Evolutionary conservation across 768 basidiomycete species (phyloP).

Genomic region (Boletus eberwhitei): DNA sequence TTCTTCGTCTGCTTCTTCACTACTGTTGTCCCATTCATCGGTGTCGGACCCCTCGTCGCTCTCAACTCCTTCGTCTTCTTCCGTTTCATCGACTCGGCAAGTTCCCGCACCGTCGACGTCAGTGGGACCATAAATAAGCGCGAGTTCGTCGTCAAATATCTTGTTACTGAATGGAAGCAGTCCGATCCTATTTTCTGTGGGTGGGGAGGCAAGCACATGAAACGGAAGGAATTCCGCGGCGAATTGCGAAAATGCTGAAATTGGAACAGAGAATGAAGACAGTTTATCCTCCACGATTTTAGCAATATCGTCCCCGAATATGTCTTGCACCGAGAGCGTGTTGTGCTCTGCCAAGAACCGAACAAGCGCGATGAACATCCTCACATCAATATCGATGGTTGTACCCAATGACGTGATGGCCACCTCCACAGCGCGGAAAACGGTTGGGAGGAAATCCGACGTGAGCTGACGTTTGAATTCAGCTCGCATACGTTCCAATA

Average conservation of each 20-base stretch:
- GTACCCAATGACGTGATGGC: slow-evolving; percentile 19
- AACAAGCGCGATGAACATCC: slow-evolving; percentile 47
- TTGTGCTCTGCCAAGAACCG: slow-evolving; percentile 31
- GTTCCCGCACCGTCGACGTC: neutral
- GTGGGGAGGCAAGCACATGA: neutral
- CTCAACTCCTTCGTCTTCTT: slow-evolving; percentile 19
- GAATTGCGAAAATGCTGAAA: slow-evolving; percentile 21
- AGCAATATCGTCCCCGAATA: slow-evolving; percentile 31
- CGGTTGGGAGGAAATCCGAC: slow-evolving; percentile 38
- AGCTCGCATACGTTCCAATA: slow-evolving; percentile 23
- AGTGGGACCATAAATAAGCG: slow-evolving; percentile 27
- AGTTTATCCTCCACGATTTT: slow-evolving; percentile 24
- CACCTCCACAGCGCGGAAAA: slow-evolving; percentile 34
- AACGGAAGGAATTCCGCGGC: slow-evolving; percentile 18
- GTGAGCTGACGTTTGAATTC: slow-evolving; percentile 33
- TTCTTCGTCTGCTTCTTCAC: slow-evolving; percentile 14
- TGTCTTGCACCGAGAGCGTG: slow-evolving; percentile 16
- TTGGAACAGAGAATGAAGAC: slow-evolving; percentile 13
- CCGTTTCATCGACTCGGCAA: neutral
- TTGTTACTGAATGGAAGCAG: slow-evolving; percentile 42
- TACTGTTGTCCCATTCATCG: slow-evolving; percentile 21
- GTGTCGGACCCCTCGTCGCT: neutral
- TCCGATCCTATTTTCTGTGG: neutral
- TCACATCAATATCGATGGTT: slow-evolving; percentile 51
- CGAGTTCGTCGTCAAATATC: slow-evolving; percentile 42